Evolutionary conservation across 495 filamentous ascomycete genomes (phyloP), one percentile per base, ranked within the genome.

Genomic region (Amniculicola lignicola): DNA sequence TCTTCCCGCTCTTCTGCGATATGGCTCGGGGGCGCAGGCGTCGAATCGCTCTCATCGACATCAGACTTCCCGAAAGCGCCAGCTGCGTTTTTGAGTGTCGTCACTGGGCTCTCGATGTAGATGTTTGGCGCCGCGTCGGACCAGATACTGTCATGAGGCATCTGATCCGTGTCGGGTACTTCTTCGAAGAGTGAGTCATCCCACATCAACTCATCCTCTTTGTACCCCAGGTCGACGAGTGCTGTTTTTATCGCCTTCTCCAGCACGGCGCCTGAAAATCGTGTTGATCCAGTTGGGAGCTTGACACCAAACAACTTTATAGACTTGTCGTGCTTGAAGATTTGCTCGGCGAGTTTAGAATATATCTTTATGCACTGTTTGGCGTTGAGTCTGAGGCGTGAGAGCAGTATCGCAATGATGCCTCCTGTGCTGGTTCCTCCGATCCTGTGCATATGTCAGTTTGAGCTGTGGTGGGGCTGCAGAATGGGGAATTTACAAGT

Each of bases 221-320:
- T 45, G 15, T 71, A 70, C 10, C 62, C 61, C 3, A 63, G 55
- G 11, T 68, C 47, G 2, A 44, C 51, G 4, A 72, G 37, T 11
- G 68, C 68, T 1, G 36, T 22, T 40, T 67, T 67, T 46, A 67
- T 67, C 1, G 65, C 57, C 14, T 51, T 53, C 36, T 64, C 65
- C 3, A 67, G 59, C 6, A 67, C 65, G 3, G 36, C 48, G 15
- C 65, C 62, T 12, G 65, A 67, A 38, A 67, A 67, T 1, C 62
- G 61, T 5, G 50, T 67, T 7, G 57, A 31, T 18, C 65, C 62
- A 2, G 50, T 58, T 0, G 62, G 57, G 1, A 67, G 18, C 39
- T 68, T 68, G n/a, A 57, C 39, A 9, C 69, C 69, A n/a, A 66
- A 54, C 1, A 70, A n/a, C n/a, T 51, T 65, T 41, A 69, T 47